Evolutionary conservation across 1,284 basidiomycete genomes (phyloP).

Genomic region (Apiotrichum montevideense): DNA sequence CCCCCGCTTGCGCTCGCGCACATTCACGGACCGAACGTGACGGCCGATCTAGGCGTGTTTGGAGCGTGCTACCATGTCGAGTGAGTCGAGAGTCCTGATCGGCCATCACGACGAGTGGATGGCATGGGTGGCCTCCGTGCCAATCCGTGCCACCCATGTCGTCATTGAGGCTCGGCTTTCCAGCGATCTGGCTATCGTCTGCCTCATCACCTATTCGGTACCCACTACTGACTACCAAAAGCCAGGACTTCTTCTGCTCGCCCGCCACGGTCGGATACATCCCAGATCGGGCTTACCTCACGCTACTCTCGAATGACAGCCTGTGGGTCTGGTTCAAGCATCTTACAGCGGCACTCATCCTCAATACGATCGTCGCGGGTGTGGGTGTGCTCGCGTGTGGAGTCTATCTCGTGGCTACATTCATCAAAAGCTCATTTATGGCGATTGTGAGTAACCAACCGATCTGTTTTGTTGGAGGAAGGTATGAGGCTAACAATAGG

Average conservation of each 20-base stretch:
- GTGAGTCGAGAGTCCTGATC: conserved; percentile 1
- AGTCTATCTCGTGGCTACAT: conserved; percentile 31
- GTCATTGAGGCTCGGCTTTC: too few species aligned
- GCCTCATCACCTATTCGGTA: too few species aligned
- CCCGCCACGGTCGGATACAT: neutral
- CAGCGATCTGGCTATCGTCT: too few species aligned
- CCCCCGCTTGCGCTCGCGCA: conserved; percentile 63
- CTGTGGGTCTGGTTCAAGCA: conserved; percentile 14
- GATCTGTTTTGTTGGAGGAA: neutral
- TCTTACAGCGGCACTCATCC: conserved; percentile 25
- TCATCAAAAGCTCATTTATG: conserved; percentile 2
- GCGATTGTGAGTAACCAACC: neutral
- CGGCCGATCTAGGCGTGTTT: conserved; percentile 31
- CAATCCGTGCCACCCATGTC: too few species aligned
- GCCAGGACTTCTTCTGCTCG: neutral
- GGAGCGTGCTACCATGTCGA: conserved; percentile 22
- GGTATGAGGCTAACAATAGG: neutral
- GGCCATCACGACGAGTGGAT: too few species aligned
- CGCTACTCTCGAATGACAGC: neutral
- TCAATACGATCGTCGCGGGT: conserved; percentile 37
- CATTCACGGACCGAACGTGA: conserved; percentile 48
- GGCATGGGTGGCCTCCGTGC: too few species aligned
- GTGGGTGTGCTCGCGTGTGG: conserved; percentile 28
- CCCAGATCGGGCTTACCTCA: neutral
- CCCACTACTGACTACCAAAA: neutral